Conservation (phyloP, 2,329 filamentous ascomycete species). For the Tolypocladium sp. region DNA sequence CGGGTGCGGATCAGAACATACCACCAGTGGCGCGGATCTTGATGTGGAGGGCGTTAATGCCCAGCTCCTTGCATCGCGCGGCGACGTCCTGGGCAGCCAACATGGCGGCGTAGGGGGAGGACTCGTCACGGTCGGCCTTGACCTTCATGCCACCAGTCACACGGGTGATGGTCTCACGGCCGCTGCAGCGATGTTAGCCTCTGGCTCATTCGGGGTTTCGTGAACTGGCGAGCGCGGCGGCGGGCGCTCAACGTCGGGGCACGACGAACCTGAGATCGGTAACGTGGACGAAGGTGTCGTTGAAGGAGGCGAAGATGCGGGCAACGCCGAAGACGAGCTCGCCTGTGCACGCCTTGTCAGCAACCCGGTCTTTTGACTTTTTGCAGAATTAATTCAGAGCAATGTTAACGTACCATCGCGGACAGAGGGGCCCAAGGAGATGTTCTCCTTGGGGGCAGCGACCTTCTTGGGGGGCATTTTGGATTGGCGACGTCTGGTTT, state of each 20-base stretch:
- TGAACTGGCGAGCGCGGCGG: neutral
- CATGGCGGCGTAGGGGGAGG: conserved; percentile 99
- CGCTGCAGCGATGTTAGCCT: conserved; percentile 47
- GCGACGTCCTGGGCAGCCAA: conserved; percentile 99
- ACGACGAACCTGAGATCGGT: conserved; percentile 86
- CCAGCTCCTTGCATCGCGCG: conserved; percentile 65
- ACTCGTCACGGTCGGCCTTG: conserved; percentile 99
- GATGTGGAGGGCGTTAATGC: conserved; percentile 93
- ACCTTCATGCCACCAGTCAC: conserved; percentile 99
- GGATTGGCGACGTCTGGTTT: conserved; percentile 29
- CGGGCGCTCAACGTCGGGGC: neutral
- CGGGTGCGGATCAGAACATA: conserved; percentile 33
- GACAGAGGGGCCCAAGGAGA: conserved; percentile 93
- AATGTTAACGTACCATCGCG: conserved; percentile 66
- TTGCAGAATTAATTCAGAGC: neutral
- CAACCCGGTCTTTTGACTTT: neutral
- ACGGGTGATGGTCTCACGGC: conserved; percentile 99
- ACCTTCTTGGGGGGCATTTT: conserved; percentile 95
- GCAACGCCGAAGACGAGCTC: conserved; percentile 97
- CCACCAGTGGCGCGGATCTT: conserved; percentile 99
- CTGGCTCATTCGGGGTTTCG: neutral
- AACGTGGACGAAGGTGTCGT: conserved; percentile 94
- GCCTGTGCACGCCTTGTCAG: conserved; percentile 41
- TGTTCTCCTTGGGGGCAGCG: conserved; percentile 86
- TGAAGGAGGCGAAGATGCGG: conserved; percentile 91